Evolutionary conservation across 1,284 basidiomycete species (phyloP).

Genomic region (Ceratorhiza oryzae-sativae): DNA sequence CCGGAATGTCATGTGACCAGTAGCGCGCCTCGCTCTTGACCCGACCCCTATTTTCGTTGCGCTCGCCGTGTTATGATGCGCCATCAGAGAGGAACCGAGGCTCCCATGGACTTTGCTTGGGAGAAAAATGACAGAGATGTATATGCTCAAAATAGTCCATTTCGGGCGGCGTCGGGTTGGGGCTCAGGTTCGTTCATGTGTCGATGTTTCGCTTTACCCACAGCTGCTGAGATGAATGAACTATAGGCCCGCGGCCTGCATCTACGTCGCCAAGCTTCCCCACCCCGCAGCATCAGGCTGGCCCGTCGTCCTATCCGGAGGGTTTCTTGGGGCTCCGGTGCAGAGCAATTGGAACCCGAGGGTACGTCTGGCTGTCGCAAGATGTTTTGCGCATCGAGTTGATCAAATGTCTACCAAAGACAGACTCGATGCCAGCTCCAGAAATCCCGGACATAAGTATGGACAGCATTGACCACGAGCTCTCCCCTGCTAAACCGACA

Average conservation of each 20-base stretch:
- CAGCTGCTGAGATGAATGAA: not conserved
- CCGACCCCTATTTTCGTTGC: not conserved
- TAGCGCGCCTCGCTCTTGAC: not conserved
- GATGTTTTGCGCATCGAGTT: not conserved
- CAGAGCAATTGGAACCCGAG: slow-evolving; percentile 16
- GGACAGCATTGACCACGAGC: slow-evolving; percentile 10
- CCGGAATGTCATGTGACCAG: slow-evolving; percentile 6
- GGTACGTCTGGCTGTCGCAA: not conserved
- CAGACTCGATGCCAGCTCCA: slow-evolving; percentile 23
- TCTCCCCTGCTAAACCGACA: not conserved
- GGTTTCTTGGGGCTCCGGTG: not conserved
- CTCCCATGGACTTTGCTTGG: slow-evolving; percentile 82
- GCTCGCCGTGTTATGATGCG: slow-evolving; percentile 10
- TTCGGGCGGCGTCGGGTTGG: slow-evolving; percentile 7
- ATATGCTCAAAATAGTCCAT: slow-evolving; percentile 22
- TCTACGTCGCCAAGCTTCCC: slow-evolving; percentile 20
- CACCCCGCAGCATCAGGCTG: slow-evolving; percentile 1
- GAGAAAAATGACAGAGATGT: slow-evolving; percentile 52
- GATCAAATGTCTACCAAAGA: not conserved
- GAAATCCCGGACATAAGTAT: slow-evolving; percentile 19
- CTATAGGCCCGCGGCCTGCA: not conserved
- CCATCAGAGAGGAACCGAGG: slow-evolving; percentile 57
- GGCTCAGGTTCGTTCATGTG: slow-evolving; percentile 15
- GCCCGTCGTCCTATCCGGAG: slow-evolving; percentile 12
- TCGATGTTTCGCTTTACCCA: not conserved